Evolutionary conservation across 306 rosid species (phyloP).

Genomic region (Mimosa pudica): DNA sequence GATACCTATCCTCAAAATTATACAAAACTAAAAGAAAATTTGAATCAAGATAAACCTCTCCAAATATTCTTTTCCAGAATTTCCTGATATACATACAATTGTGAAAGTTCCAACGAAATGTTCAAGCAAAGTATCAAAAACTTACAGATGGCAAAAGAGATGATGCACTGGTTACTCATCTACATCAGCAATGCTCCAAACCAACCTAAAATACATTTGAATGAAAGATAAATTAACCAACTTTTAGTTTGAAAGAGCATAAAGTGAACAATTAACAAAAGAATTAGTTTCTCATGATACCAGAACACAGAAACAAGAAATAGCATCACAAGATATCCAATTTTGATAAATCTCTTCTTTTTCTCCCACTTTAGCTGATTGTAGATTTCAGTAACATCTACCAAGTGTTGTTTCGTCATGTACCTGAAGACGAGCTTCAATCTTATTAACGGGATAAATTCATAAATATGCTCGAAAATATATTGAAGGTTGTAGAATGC

Average conservation of each 20-base stretch:
- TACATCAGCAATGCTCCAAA: conserved; percentile 54
- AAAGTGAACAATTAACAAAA: not conserved
- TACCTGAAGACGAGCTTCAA: conserved; percentile 56
- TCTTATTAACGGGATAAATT: conserved; percentile 17
- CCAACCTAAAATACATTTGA: conserved; percentile 57
- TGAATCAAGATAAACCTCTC: not conserved
- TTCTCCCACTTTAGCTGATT: conserved; percentile 75
- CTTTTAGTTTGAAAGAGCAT: conserved; percentile 23
- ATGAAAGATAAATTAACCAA: conserved; percentile 33
- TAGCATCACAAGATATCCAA: conserved; percentile 48
- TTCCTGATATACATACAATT: conserved; percentile 10
- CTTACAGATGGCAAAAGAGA: conserved; percentile 43
- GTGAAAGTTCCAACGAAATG: not conserved
- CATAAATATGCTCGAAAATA: conserved; percentile 14
- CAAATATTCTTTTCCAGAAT: conserved; percentile 21
- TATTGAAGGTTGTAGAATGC: not conserved
- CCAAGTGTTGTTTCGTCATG: conserved; percentile 49
- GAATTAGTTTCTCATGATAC: conserved; percentile 44
- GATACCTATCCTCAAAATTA: not conserved
- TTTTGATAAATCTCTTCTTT: conserved; percentile 59
- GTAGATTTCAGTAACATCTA: conserved; percentile 93
- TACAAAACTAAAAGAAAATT: not conserved
- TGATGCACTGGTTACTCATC: conserved; percentile 38
- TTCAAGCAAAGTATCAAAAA: conserved; percentile 29
- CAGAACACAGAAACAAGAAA: conserved; percentile 63